Base-by-base conservation (phyloP, 2,329 filamentous ascomycete genomes). In the Nigrospora sphaerica region DNA sequence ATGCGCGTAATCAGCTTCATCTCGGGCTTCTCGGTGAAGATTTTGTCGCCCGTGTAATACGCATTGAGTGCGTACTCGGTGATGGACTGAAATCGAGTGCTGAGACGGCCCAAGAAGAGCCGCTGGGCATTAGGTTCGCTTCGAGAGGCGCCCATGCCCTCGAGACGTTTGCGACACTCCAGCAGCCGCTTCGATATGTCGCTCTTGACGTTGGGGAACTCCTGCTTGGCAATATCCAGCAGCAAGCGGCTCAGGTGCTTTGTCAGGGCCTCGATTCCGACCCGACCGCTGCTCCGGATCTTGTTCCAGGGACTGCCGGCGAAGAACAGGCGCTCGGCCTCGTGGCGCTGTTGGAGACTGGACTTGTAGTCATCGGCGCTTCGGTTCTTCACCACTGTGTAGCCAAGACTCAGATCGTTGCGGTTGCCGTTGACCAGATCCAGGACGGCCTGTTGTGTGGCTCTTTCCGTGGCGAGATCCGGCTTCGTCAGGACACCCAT, bases 401-500 rank as follows among this genome's bases (percentile, higher is more conserved):
- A 75, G 0, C 72, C 72, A 0, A 76, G 64, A 4, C 62, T 63
- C 0, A 74, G 55, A 0, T 62, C 51, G 0, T 62, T 59, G 0
- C 62, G 59, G 11, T 66, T 67, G 0, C 70, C 68, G 0, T 42
- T 47, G 0, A 74, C 58, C 0, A 74, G 62, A 3, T 73, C 61
- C 2, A 67, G 49, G 1, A 72, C 55, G 0, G 57, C 58, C 0
- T 58, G 51, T 18, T 67, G 58, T 0, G 60, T 66, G 0, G 62
- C 63, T 0, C 56, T 45, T 41, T 75, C 72, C 0, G 48, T 52
- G 0, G 72, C 69, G 0, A 81, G 62, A 45, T 85, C 80, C 0
- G 78, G 74, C 52, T 84, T 85, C 0, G 80, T 85, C 0, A 84
- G 63, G 0, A 77, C 68, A 0, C 69, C 71, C 9, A 77, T 55